Percentiles rank a stretch among this genome's conserved stretches.
Conservation (phyloP, 108 stramenopile genomes). For the Thalassiosira profunda region DNA sequence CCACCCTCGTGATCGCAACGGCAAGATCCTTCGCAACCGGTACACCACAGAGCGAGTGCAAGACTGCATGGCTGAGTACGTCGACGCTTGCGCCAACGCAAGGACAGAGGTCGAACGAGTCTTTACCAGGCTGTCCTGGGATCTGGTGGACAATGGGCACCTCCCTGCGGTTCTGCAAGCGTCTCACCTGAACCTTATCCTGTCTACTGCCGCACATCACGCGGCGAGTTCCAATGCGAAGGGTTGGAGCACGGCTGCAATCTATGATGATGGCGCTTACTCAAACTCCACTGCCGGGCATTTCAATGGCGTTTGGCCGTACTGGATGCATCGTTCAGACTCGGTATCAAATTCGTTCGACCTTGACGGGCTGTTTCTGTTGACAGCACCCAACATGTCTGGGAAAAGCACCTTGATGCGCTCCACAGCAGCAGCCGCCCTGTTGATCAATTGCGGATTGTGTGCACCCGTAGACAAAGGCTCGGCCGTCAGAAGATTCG, state of each 20-base stretch:
- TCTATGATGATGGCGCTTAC: conserved; percentile 33
- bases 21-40: conserved; percentile 75
- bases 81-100: conserved; percentile 66
- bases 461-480: conserved; percentile 76
- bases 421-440: conserved; percentile 87
- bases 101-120: conserved; percentile 52
- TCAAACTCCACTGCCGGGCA: conserved; percentile 24
- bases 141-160: conserved; percentile 66
- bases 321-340: conserved; percentile 82
- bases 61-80: conserved; percentile 72
- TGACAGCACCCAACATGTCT: conserved; percentile 98
- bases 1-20: conserved; percentile 88
- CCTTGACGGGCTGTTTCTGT: conserved; percentile 75
- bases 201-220: conserved; percentile 79
- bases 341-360: conserved; percentile 80
- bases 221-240: conserved; percentile 65
- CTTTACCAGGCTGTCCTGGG: conserved; percentile 56
- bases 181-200: conserved; percentile 80
- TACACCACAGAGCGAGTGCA: conserved; percentile 89
- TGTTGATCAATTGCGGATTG: conserved; percentile 83
- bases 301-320: conserved; percentile 79
- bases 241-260: conserved; percentile 71
- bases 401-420: conserved; percentile 97
- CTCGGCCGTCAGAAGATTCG: conserved; percentile 77
- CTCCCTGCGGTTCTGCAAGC: conserved; percentile 79